Conservation (phyloP, 768 basidiomycete species). For the Tylopilus sp. region DNA sequence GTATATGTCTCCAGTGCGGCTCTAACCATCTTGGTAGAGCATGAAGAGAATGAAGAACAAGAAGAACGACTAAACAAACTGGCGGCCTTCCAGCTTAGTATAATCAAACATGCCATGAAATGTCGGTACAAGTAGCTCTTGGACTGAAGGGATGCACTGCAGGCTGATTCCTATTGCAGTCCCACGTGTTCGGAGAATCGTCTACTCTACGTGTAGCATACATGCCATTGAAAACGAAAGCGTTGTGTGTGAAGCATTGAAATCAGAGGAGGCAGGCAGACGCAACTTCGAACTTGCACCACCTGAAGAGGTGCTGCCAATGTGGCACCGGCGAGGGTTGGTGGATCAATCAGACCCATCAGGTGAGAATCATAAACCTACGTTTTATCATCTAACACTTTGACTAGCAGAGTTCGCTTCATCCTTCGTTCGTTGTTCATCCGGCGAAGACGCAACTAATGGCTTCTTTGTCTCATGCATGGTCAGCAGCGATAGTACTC, state of each 20-base stretch:
- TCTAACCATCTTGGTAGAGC: constrained; percentile 36
- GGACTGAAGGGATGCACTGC: neutral
- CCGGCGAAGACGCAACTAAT: constrained; percentile 85
- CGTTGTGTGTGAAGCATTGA: constrained; percentile 74
- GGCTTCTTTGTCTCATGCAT: constrained; percentile 99
- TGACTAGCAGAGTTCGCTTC: constrained; percentile 48
- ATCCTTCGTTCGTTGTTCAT: constrained; percentile 67
- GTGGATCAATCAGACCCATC: constrained; percentile 56
- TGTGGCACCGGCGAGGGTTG: constrained; percentile 81
- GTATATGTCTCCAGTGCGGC: constrained; percentile 1
- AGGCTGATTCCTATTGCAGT: constrained; percentile 43
- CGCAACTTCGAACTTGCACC: constrained; percentile 69
- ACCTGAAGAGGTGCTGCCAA: constrained; percentile 63
- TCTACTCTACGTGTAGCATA: constrained; percentile 97
- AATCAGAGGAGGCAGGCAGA: constrained; percentile 60
- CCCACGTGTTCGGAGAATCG: constrained; percentile 72
- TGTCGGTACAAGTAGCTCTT: constrained; percentile 48
- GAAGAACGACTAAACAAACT: constrained; percentile 79
- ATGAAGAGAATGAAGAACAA: constrained; percentile 53
- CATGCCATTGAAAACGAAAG: constrained; percentile 91
- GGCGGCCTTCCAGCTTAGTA: constrained; percentile 82
- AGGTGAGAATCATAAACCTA: constrained; percentile 34
- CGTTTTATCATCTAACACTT: neutral
- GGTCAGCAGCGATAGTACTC: constrained; percentile 29
- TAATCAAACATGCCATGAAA: constrained; percentile 94